Conservation (phyloP, 192 early-diverging fungal species). For the Anaeromyces robustus region DNA sequence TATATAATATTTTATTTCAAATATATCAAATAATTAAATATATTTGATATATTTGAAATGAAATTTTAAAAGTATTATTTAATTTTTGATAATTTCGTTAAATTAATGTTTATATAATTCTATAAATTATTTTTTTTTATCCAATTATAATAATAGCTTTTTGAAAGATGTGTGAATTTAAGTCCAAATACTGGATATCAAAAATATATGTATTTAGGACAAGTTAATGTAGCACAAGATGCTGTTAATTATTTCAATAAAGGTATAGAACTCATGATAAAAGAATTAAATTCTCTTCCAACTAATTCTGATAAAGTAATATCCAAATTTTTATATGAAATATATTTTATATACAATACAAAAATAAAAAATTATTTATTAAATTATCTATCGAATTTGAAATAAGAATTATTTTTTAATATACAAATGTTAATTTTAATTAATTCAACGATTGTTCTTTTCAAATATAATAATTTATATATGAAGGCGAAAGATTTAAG, state of each 20-base stretch:
- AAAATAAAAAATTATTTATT: no score
- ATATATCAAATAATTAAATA: no score
- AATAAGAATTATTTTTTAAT: not conserved
- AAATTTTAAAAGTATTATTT: no score
- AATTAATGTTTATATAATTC: no score
- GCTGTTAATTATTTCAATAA: slow-evolving; percentile 18
- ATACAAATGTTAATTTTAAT: slow-evolving; percentile 1
- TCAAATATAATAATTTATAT: not conserved
- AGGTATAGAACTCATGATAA: slow-evolving; percentile 18
- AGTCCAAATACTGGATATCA: slow-evolving; percentile 46
- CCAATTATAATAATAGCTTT: slow-evolving; percentile 44
- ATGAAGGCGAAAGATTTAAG: slow-evolving; percentile 19
- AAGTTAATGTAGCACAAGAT: slow-evolving; percentile 24
- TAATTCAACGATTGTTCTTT: no score
- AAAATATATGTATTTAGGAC: slow-evolving; percentile 82
- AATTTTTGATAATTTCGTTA: no score
- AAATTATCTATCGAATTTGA: no score
- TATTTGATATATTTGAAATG: no score
- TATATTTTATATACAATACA: no score
- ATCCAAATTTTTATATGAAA: no score
- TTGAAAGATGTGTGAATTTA: slow-evolving; percentile 24
- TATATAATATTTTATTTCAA: no score
- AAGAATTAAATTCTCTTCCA: slow-evolving; percentile 12
- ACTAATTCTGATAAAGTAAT: slow-evolving; percentile 10
- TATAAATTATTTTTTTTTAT: not conserved